These are phyloP conservation scores for Rosellinia necatrix DNA, from an alignment of 2,329 filamentous ascomycete genomes.

Conservation along the genomic window DNA sequence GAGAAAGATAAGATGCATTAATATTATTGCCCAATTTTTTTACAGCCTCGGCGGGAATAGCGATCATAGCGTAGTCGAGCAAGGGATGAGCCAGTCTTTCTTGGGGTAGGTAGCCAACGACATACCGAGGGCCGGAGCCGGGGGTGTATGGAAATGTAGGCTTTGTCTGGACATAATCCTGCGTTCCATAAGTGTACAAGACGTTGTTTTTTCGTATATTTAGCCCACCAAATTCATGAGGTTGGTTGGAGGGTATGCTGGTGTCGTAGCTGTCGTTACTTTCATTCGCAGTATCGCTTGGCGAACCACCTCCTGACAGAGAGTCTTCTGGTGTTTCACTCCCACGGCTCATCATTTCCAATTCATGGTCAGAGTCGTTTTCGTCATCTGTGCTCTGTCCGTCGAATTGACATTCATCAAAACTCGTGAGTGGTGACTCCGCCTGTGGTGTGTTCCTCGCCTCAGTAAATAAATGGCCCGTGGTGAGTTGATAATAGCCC, in stretches of 20 bases:
- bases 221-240: too few relatives aligned
- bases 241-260: too few relatives aligned
- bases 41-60: background rate
- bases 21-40: background rate
- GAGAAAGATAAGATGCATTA: background rate
- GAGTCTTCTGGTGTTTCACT: conserved; percentile 2
- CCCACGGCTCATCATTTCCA: background rate
- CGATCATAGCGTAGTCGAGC: conserved; percentile 14
- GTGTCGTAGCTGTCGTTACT: too few relatives aligned
- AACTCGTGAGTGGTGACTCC: background rate
- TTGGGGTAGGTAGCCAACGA: background rate
- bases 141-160: background rate
- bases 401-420: conserved; percentile 11
- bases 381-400: conserved; percentile 1
- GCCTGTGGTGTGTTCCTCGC: background rate
- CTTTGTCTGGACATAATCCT: background rate
- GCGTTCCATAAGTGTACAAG: background rate
- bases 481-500: conserved; percentile 10
- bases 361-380: background rate
- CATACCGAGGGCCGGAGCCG: background rate
- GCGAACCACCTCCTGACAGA: background rate
- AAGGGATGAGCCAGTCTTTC: background rate
- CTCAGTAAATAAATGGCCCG: conserved; percentile 2
- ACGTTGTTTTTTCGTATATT: too few relatives aligned
- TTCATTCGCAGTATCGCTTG: background rate